Base-by-base conservation (phyloP, 495 filamentous ascomycete genomes). In the Trypethelium eluteriae region DNA sequence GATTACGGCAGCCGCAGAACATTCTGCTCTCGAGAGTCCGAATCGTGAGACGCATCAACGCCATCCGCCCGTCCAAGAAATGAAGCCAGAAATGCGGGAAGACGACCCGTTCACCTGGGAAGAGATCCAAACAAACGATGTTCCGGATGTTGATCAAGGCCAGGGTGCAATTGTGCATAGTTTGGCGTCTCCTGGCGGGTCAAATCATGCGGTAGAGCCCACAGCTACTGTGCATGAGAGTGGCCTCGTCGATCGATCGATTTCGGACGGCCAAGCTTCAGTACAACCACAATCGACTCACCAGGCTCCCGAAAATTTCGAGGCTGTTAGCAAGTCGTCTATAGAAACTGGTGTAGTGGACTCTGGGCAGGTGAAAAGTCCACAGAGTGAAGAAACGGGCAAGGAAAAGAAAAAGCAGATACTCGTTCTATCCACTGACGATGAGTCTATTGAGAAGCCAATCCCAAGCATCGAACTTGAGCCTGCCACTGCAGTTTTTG, bases 331-430 rank as follows among this genome's bases (percentile, higher is more conserved):
- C 25, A 0, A 44, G 41, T 1, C 41, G 6, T 7, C 6, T 44
- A 14, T 7, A 44, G 7, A 14, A 59, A 18, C 32, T 1, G 3
- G 25, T 35, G 11, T 18, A 7, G 36, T 35, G 11, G 18, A 18
- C 34, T 11, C 32, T 14, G 32, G 36, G 32, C 25, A 5, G 14
- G 32, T 14, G 7, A 2, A 5, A 9, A 14, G 11, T 35, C 36
- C 32, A 59, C 7, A 11, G 32, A 36, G 36, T 36, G 32, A 57
- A 36, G 53, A 53, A 44, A 25, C 25, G 38, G 39, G 53, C 25
- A 25, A 62, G 9, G 56, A 68, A 38, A 68, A 64, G 50, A 41
- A 38, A n/a, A 53, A 65, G 12, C 38, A 57, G 36, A 35, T 36
- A 38, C 46, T 39, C 25, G 16, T 56, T 62, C 39, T 57, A 68